These are phyloP conservation scores for Carex arenaria DNA, from an alignment of 202 grass and related monocot species.

Conservation along the genomic window DNA sequence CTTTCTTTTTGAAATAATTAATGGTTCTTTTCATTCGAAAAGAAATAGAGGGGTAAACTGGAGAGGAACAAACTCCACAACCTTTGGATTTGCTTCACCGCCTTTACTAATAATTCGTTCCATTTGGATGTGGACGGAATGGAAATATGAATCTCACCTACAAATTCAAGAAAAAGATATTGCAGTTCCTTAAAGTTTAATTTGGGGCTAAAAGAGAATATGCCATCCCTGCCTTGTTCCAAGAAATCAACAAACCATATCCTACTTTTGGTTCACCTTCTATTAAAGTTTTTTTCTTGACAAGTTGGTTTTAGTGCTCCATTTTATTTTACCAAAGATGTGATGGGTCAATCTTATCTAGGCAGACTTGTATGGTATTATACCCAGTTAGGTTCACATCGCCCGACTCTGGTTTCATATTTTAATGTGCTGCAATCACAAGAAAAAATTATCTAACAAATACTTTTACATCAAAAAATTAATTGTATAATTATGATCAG, in stretches of 20 bases:
- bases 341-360: neutral
- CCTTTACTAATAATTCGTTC: neutral
- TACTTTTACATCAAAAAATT: neutral
- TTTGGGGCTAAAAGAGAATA: neutral
- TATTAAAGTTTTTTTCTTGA: neutral
- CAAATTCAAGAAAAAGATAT: neutral
- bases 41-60: neutral
- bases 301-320: neutral
- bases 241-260: neutral
- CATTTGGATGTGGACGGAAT: neutral
- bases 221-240: neutral
- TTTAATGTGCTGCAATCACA: neutral
- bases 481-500: neutral
- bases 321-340: neutral
- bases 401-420: neutral
- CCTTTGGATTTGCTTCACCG: neutral
- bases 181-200: neutral
- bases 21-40: neutral
- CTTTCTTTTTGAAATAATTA: neutral
- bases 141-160: neutral
- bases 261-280: neutral
- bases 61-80: neutral
- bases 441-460: no score
- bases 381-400: neutral
- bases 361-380: neutral